Conservation (phyloP, 2,329 filamentous ascomycete genomes). For the Neophaeococcomyces mojaviensis region DNA sequence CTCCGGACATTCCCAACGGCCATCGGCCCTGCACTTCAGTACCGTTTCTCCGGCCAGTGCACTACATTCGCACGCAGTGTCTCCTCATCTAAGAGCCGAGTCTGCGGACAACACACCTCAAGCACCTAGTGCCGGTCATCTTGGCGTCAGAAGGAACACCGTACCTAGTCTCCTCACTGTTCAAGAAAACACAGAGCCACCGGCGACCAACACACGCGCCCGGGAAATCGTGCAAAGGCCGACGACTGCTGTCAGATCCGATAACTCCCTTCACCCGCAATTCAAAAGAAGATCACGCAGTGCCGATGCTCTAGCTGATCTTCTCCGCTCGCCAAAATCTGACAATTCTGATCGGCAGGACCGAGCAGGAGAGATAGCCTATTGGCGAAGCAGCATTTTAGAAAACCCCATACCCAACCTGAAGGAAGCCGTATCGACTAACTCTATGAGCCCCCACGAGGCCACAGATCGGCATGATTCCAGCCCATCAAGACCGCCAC, state of each 20-base stretch:
- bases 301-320: constrained; percentile 32
- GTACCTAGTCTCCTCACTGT: constrained; percentile 34
- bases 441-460: background rate
- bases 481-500: background rate
- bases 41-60: constrained; percentile 12
- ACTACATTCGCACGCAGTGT: constrained; percentile 17
- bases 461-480: background rate
- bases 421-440: background rate
- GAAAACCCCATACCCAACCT: constrained; percentile 21
- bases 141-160: constrained; percentile 31
- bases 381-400: constrained; percentile 30
- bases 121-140: background rate
- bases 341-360: constrained; percentile 34
- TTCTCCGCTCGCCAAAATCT: constrained; percentile 25
- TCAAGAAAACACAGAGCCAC: background rate
- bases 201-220: background rate
- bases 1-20: background rate
- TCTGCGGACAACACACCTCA: constrained; percentile 3
- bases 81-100: constrained; percentile 7
- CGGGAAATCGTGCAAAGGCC: background rate
- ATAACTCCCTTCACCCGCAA: constrained; percentile 1
- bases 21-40: background rate
- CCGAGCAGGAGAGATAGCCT: constrained; percentile 34
- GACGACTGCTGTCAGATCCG: background rate
- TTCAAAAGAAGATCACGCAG: constrained; percentile 39